These are phyloP conservation scores for Logfia minima DNA, from an alignment of 129 eudicot species.

Conservation along the genomic window DNA sequence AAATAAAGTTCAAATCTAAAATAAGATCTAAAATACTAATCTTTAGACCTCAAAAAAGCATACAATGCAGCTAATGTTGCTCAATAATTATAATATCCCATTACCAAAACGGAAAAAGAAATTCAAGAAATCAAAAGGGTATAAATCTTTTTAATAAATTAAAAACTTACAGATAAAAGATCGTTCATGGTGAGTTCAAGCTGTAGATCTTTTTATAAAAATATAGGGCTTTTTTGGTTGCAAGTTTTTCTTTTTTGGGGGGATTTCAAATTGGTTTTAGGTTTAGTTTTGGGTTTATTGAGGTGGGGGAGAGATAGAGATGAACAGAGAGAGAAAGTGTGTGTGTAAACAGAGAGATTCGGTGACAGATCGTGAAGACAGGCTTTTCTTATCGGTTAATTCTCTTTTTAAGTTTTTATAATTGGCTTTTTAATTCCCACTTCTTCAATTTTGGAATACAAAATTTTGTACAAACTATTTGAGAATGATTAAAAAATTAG, in stretches of 20 bases:
- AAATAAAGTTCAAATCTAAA: slow-evolving; percentile 2
- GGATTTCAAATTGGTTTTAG: slow-evolving; percentile 26
- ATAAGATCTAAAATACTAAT: slow-evolving; percentile 12
- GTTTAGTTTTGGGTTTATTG: slow-evolving; percentile 26
- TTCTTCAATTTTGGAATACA: neutral
- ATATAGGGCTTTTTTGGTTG: neutral
- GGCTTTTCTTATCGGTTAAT: slow-evolving; percentile 22
- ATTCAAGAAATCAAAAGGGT: neutral
- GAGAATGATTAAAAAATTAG: too few species aligned
- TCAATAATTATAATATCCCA: slow-evolving; percentile 2
- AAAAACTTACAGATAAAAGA: slow-evolving; percentile 60
- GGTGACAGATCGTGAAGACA: slow-evolving; percentile 45
- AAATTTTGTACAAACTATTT: too few species aligned
- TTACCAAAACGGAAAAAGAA: neutral
- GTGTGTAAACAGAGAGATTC: slow-evolving; percentile 15
- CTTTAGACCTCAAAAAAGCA: neutral
- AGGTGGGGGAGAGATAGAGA: slow-evolving; percentile 13
- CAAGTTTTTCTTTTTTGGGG: slow-evolving; percentile 6
- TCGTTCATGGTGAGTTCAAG: slow-evolving; percentile 57
- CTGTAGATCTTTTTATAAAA: slow-evolving; percentile 27
- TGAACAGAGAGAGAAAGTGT: slow-evolving; percentile 17
- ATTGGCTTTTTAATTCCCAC: neutral
- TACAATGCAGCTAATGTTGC: slow-evolving; percentile 26
- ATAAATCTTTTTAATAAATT: neutral
- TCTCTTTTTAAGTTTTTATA: neutral